These are phyloP conservation scores for Drosera capensis DNA, from an alignment of 148 eudicot genomes.

Conservation along the genomic window DNA sequence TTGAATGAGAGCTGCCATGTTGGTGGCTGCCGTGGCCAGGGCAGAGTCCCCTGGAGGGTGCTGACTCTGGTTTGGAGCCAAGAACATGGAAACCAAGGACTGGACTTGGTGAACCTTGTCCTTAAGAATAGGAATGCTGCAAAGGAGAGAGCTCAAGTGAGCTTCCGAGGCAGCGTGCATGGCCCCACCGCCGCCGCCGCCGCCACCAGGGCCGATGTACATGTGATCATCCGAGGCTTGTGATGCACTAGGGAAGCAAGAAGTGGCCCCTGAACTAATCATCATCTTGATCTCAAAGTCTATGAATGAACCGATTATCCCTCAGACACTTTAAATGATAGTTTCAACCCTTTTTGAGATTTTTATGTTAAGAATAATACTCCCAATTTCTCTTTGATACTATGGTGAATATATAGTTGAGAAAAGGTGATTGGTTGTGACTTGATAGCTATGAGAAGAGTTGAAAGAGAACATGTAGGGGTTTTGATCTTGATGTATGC, in stretches of 20 bases:
- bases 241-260: background rate
- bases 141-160: background rate
- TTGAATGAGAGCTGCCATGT: conserved; percentile 42
- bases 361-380: background rate
- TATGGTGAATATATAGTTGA: background rate
- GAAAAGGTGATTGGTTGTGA: background rate
- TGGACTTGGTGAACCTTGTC: conserved; percentile 1
- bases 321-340: background rate
- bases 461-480: background rate
- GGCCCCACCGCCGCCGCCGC: background rate
- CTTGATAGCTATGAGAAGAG: background rate
- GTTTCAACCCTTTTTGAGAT: background rate
- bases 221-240: background rate
- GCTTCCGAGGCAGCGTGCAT: background rate
- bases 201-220: background rate
- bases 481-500: background rate
- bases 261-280: conserved; percentile 1
- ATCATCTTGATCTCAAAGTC: background rate
- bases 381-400: background rate
- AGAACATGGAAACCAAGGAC: background rate
- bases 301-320: background rate
- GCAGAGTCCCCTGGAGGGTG: conserved; percentile 4
- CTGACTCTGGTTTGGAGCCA: background rate
- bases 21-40: conserved; percentile 12
- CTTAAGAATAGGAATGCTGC: background rate